Evolutionary conservation across 2,329 filamentous ascomycete species (phyloP), one percentile per base, ranked within the genome.

Genomic region (Exserohilum turcica): DNA sequence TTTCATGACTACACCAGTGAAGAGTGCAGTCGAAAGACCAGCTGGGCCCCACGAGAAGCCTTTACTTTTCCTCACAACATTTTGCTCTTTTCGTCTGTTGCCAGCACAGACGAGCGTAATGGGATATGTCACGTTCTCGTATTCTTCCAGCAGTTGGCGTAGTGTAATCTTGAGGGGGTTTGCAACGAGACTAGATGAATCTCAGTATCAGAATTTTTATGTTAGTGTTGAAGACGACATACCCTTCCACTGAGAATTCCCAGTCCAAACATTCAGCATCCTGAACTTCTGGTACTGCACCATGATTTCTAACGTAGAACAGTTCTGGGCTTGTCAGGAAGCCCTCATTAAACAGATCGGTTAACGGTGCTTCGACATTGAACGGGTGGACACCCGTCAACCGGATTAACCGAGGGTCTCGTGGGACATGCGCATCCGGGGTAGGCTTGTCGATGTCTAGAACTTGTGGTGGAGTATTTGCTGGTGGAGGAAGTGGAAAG

Each of bases 1-100:
- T 1, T 80, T 80, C 73, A 96, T 85, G 35, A 87, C 78, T 0
- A 92, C 88, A 18, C 92, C 92, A 0, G 92, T 97, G 81, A 90
- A 97, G 0, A 96, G 77, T 0, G 91, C 91, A 0, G 91, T 97
- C 0, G 91, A 95, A 5, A 97, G 73, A 19, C 92, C 92, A 3
- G 90, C 92, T 1, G 92, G 81, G 31, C 92, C 92, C 92, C 92
- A 97, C 2, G 91, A 96, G 76, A 97, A 97, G 0, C 92, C 92
- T 66, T 96, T 95, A 1, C 90, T 91, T 73, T 96, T 96, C 13
- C 91, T 83, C 3, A 96, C 90, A 45, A 91, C 81, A 63, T 97
- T 97, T 70, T 96, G 92, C 75, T 97, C 92, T 76, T 96, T 96
- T 28, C 92, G 84, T 54, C 92, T 83, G 73, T 97, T 97, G 1